phyloP scores from a whole-genome alignment of 441 rosid genomes.

The Flueggea neowawraea region DNA sequence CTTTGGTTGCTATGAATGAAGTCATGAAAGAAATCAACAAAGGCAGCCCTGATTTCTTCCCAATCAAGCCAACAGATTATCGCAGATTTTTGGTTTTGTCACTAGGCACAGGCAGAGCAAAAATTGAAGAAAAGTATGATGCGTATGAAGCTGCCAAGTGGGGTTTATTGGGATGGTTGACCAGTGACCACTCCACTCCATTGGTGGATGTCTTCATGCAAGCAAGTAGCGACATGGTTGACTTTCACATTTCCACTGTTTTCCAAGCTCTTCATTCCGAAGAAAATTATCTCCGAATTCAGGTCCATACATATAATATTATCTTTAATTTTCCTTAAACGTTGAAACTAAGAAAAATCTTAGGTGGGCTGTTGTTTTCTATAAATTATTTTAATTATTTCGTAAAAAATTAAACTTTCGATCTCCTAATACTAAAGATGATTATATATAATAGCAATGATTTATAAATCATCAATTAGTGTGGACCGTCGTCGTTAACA shows the following conservation, averaged over 20 bases:
- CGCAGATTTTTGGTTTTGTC: constrained; percentile 51
- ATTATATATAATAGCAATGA: too few species aligned
- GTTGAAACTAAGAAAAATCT: too few species aligned
- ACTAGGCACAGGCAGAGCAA: constrained; percentile 46
- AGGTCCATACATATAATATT: constrained; percentile 20
- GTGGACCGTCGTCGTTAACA: too few species aligned
- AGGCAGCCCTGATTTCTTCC: constrained; percentile 40
- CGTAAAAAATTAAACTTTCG: too few species aligned
- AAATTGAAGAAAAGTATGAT: constrained; percentile 33
- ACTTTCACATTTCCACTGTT: constrained; percentile 43
- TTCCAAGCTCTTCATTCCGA: constrained; percentile 51
- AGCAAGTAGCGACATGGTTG: constrained; percentile 64
- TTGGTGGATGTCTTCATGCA: constrained; percentile 50
- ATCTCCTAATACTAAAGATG: too few species aligned
- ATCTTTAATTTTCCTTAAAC: too few species aligned
- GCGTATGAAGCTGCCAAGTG: constrained; percentile 49
- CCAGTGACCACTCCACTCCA: constrained; percentile 35
- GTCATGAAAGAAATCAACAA: constrained; percentile 45
- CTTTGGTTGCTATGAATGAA: constrained; percentile 54
- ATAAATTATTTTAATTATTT: too few species aligned
- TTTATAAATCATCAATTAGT: too few species aligned
- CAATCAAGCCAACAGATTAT: constrained; percentile 46
- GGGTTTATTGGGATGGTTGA: constrained; percentile 61
- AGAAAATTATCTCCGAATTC: constrained; percentile 51
- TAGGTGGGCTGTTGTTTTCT: too few species aligned